Conservation (phyloP, 306 rosid genomes). For the Rosa rugosa region DNA sequence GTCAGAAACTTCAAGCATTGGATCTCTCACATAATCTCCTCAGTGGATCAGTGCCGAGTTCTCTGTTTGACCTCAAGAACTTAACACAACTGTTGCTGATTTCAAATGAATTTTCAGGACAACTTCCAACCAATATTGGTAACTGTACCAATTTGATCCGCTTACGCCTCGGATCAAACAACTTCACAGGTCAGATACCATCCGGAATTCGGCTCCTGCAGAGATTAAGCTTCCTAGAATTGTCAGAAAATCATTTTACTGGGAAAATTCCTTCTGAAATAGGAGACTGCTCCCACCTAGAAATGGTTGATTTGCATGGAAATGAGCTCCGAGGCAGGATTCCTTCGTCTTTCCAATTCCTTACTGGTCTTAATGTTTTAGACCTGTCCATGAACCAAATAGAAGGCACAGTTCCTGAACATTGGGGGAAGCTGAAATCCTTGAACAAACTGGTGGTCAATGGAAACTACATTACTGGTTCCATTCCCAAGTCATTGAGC, state of each 20-base stretch:
- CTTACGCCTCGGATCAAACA: conserved; percentile 82
- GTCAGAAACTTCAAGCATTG: conserved; percentile 83
- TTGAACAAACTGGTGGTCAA: conserved; percentile 66
- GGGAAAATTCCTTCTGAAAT: conserved; percentile 71
- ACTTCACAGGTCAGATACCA: conserved; percentile 74
- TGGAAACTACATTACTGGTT: conserved; percentile 61
- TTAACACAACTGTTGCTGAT: conserved; percentile 75
- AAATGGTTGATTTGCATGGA: conserved; percentile 86
- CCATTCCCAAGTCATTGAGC: conserved; percentile 68
- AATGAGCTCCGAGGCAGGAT: conserved; percentile 71
- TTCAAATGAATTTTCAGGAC: conserved; percentile 79
- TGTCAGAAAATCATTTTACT: conserved; percentile 64
- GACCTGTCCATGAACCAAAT: conserved; percentile 79
- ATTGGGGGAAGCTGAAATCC: conserved; percentile 62
- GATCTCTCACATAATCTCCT: conserved; percentile 88
- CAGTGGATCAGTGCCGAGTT: conserved; percentile 64
- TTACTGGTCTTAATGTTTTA: conserved; percentile 61
- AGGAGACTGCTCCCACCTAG: conserved; percentile 73
- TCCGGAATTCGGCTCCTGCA: conserved; percentile 60
- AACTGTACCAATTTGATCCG: conserved; percentile 68
- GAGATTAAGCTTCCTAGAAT: conserved; percentile 72
- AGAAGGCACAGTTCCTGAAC: conserved; percentile 59
- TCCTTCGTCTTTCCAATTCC: conserved; percentile 65
- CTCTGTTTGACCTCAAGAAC: conserved; percentile 76
- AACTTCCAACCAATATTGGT: conserved; percentile 74